phyloP scores from a whole-genome alignment of 495 filamentous ascomycete genomes.

The Filosporella fistucella region DNA sequence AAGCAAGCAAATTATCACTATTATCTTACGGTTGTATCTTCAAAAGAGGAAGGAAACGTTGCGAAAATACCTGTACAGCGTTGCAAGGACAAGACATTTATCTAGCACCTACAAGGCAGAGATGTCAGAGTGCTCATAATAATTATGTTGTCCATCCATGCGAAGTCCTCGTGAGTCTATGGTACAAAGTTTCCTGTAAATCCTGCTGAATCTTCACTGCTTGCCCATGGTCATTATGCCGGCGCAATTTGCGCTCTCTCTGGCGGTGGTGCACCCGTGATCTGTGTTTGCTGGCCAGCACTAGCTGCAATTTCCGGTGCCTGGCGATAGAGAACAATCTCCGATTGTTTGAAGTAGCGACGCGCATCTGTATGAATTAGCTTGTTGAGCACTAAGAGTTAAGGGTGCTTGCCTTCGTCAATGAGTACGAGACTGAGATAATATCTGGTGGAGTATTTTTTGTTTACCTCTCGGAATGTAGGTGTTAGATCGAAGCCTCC shows the following conservation, averaged over 20 bases:
- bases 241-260: slow-evolving; percentile 17
- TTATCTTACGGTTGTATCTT: too few species aligned
- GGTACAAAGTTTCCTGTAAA: slow-evolving; percentile 12
- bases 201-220: too few species aligned
- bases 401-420: slow-evolving; percentile 67
- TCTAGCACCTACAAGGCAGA: too few species aligned
- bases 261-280: slow-evolving; percentile 25
- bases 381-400: neutral
- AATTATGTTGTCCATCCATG: neutral
- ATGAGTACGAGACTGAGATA: slow-evolving; percentile 96
- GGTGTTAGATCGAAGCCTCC: slow-evolving; percentile 97
- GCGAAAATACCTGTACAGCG: too few species aligned
- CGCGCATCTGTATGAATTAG: slow-evolving; percentile 67
- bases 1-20: too few species aligned
- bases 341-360: slow-evolving; percentile 98
- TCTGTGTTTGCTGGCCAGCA: slow-evolving; percentile 26
- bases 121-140: too few species aligned
- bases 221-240: too few species aligned
- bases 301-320: slow-evolving; percentile 59
- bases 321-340: slow-evolving; percentile 96
- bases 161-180: slow-evolving; percentile 9
- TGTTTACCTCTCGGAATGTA: slow-evolving; percentile 99
- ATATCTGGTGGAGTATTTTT: slow-evolving; percentile 98
- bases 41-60: too few species aligned
- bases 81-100: too few species aligned